Evolutionary conservation across 1,284 basidiomycete genomes (phyloP), one percentile per base, ranked within the genome.

Genomic region (Rhodotorula sp.): DNA sequence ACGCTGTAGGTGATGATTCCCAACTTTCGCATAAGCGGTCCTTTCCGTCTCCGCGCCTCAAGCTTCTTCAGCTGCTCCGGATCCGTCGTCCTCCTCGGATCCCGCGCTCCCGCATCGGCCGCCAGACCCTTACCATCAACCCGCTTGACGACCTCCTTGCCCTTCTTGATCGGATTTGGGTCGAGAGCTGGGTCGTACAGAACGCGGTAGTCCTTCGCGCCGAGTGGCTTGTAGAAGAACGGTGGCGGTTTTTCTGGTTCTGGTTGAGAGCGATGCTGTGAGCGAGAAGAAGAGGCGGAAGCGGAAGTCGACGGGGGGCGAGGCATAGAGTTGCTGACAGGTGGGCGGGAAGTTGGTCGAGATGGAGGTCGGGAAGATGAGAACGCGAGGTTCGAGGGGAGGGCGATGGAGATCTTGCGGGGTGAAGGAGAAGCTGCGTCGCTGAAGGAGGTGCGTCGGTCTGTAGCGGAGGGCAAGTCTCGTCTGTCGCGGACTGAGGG

Each of bases 141-240:
- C 36, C 77, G 67, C 48, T 65, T 59, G 27, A 75, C 51, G n/a
- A 67, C 48, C n/a, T 71, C 68, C 63, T 77, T 77, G 29, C 71
- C 72, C 55, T 74, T 70, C 66, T 74, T 85, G 22, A 88, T 83
- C 86, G 82, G 64, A 82, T 80, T 69, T 77, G 82, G 83, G 74
- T 86, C 85, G 36, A 84, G 77, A 4, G 81, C 74, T 49, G 86
- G 84, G 77, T 91, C 89, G 77, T 85, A 90, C 17, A 88, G 77
- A 22, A 90, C 83, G 74, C 85, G 86, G 80, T 83, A 88, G 53
- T 85, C 79, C 64, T 81, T 55, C 46, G 58, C 84, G 46, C 81
- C 82, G 8, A 79, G 70, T 0, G 86, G 82, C 72, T 83, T 86
- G 74, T 83, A 82, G 51, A 67, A 67, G 65, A 72, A 69, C 4